Percentiles rank a stretch among this genome's conserved stretches.
Conservation (phyloP, 169 alveolate genomes). For the Plasmodium falciparum region DNA sequence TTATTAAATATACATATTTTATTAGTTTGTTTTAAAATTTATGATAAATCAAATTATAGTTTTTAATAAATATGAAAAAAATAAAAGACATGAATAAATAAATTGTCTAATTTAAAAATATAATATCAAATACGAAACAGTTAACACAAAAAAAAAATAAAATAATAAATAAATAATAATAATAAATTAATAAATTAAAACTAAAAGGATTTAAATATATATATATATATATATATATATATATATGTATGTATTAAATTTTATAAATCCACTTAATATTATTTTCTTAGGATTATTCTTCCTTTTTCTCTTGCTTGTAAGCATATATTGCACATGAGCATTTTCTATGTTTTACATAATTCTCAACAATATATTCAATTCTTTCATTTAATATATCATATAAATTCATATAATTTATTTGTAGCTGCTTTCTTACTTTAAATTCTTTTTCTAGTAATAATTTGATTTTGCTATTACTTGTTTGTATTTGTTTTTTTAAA, state of each 20-base stretch:
- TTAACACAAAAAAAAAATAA: slow-evolving; percentile 1
- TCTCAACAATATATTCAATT: slow-evolving; percentile 38
- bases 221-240: not conserved
- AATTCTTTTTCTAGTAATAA: slow-evolving; percentile 62
- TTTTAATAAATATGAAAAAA: not conserved
- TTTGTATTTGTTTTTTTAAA: slow-evolving; percentile 58
- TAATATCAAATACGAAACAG: not conserved
- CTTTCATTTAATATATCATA: slow-evolving; percentile 53
- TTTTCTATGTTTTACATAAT: slow-evolving; percentile 65
- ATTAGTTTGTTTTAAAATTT: too few species aligned
- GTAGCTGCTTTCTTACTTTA: slow-evolving; percentile 62
- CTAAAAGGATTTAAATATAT: not conserved
- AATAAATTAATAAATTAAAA: not conserved
- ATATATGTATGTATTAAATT: not conserved
- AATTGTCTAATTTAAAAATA: too few species aligned
- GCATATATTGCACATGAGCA: slow-evolving; percentile 75
- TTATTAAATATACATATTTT: too few species aligned
- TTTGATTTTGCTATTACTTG: slow-evolving; percentile 62
- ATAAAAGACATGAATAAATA: not conserved
- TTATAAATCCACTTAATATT: too few species aligned
- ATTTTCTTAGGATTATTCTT: not conserved
- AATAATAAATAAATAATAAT: not conserved
- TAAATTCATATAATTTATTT: slow-evolving; percentile 34
- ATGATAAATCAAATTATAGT: too few species aligned
- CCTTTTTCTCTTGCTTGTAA: slow-evolving; percentile 56